Base-by-base conservation (phyloP, 768 basidiomycete species). In the Lanmaoa rubissima region DNA sequence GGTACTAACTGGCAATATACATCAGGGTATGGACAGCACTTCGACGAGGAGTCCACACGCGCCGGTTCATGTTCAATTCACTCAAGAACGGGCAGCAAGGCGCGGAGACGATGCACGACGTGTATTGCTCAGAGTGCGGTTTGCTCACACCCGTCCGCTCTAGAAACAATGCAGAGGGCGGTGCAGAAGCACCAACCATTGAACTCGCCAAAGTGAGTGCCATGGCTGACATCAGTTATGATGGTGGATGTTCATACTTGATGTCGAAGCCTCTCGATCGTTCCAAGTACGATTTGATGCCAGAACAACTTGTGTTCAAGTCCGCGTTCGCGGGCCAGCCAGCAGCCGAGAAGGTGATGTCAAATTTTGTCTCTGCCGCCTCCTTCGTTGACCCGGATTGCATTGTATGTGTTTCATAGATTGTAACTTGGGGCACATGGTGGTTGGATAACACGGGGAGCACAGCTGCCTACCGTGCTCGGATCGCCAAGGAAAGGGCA, bases 71-170 rank as follows among this genome's bases (percentile, higher is more conserved):
- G 47, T 60, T 60, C 51, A 60, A 46, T 24, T 21, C 59, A 7
- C 51, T 60, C 38, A 60, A 49, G 35, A 31, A 48, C 32, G 47
- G 59, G 6, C 51, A 51, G 2, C 59, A 60, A 35, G 59, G 59
- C 21, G 59, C 56, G 13, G 59, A 60, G 51, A 60, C 24, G 1
- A 60, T 60, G 59, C 51, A 60, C 12, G 59, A 60, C 10, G 56
- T 60, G 5, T 58, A 60, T 41, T 60, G 59, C 26, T 58, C 59
- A 12, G 59, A 60, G 31, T 60, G 56, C 6, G 59, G 59, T 4
- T 28, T 58, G 24, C 44, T 60, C n/a, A 60, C 56, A 0, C 36
- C n/a, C 3, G 56, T 44, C 12, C 46, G 47, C 1, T 60, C 56
- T 3, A 48, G 59, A 45, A 28, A 58, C 26, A 60, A 58, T 17